phyloP scores from a whole-genome alignment of 2,329 filamentous ascomycete species.

The Basipetospora sp. region DNA sequence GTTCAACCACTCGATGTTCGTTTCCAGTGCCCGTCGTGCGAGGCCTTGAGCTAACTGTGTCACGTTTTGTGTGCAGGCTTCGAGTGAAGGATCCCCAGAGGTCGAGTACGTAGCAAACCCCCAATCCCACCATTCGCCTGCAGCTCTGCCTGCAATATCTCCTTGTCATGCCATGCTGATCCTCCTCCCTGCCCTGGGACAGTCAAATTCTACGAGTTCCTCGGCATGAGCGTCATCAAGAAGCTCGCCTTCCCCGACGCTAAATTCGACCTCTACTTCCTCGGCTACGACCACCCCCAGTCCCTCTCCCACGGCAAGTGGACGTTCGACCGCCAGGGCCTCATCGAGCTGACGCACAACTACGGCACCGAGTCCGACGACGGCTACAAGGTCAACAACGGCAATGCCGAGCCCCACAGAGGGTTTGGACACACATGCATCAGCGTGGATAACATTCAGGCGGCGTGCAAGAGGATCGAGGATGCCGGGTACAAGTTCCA shows the following conservation, averaged over 20 bases:
- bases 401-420: conserved; percentile 75
- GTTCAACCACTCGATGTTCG: conserved; percentile 75
- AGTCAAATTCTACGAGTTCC: conserved; percentile 87
- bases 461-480: conserved; percentile 76
- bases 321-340: conserved; percentile 67
- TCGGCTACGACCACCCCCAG: conserved; percentile 68
- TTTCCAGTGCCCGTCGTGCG: background rate
- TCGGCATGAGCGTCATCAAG: conserved; percentile 73
- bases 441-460: conserved; percentile 70
- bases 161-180: conserved; percentile 1
- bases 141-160: conserved; percentile 1
- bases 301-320: conserved; percentile 60
- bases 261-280: conserved; percentile 92
- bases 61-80: conserved; percentile 42
- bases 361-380: conserved; percentile 82
- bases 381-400: conserved; percentile 68
- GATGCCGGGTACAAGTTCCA: conserved; percentile 86
- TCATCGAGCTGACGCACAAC: conserved; percentile 73
- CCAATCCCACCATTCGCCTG: background rate
- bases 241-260: conserved; percentile 70
- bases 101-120: conserved; percentile 36
- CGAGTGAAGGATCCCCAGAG: conserved; percentile 86
- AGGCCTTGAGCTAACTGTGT: background rate
- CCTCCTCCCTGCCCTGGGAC: conserved; percentile 9
- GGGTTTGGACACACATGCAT: conserved; percentile 81